phyloP scores from a whole-genome alignment of 352 stramenopile species.

The Phytopythium helicoides region DNA sequence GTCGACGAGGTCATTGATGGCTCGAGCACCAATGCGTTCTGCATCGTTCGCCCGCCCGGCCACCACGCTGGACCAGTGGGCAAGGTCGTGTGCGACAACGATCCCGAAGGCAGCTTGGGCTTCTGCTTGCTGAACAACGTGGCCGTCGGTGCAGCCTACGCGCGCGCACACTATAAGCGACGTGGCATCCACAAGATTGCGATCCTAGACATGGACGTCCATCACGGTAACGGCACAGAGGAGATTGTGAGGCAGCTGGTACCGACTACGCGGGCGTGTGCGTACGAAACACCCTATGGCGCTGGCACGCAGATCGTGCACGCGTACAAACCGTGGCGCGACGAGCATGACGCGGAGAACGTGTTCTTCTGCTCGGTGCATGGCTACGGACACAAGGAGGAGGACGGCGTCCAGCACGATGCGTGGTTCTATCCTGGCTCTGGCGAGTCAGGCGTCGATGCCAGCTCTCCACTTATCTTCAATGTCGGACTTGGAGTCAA shows the following conservation, averaged over 20 bases:
- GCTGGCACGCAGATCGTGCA: slow-evolving; percentile 79
- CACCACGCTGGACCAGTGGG: slow-evolving; percentile 96
- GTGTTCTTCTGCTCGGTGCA: slow-evolving; percentile 95
- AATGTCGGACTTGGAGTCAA: slow-evolving; percentile 58
- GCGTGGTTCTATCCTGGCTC: slow-evolving; percentile 87
- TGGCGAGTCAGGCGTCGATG: slow-evolving; percentile 29
- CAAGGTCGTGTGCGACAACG: slow-evolving; percentile 92
- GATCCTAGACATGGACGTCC: slow-evolving; percentile 99
- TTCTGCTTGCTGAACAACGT: slow-evolving; percentile 99
- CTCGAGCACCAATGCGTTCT: slow-evolving; percentile 95
- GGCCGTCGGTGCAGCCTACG: slow-evolving; percentile 96
- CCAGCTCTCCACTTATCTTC: slow-evolving; percentile 43
- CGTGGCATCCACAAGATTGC: slow-evolving; percentile 91
- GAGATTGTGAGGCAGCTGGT: slow-evolving; percentile 93
- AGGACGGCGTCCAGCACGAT: slow-evolving; percentile 40
- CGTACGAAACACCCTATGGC: slow-evolving; percentile 90
- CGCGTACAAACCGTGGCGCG: slow-evolving; percentile 96
- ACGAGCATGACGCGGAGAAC: slow-evolving; percentile 92
- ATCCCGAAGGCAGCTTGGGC: slow-evolving; percentile 85
- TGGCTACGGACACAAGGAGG: slow-evolving; percentile 73
- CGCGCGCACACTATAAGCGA: slow-evolving; percentile 90
- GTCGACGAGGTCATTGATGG: slow-evolving; percentile 87
- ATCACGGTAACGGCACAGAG: slow-evolving; percentile 98
- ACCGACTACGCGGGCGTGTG: slow-evolving; percentile 75
- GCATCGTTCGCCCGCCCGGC: slow-evolving; percentile 93